Conservation (phyloP, 805 yeast species). For the Suhomyces xylopsoci region DNA sequence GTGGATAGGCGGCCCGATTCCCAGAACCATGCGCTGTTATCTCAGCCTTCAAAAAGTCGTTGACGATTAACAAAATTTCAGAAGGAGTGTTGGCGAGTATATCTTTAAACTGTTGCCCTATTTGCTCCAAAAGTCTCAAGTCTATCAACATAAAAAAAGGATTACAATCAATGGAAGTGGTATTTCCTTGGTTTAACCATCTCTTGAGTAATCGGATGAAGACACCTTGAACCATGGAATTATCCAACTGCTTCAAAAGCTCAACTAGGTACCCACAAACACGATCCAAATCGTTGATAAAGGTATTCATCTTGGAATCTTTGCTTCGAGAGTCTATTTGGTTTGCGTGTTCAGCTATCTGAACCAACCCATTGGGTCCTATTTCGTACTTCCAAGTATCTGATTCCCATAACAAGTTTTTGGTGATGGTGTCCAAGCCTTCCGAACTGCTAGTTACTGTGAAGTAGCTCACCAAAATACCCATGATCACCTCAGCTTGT, state of each 20-base stretch:
- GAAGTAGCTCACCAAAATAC: constrained; percentile 38
- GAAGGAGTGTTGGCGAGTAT: constrained; percentile 52
- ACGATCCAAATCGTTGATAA: constrained; percentile 27
- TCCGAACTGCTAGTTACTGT: constrained; percentile 15
- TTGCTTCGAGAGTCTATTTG: constrained; percentile 7
- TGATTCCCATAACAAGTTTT: constrained; percentile 30
- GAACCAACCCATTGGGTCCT: constrained; percentile 40
- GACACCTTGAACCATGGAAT: constrained; percentile 40
- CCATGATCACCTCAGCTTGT: constrained; percentile 32
- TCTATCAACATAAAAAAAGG: constrained; percentile 59
- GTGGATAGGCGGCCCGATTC: background rate
- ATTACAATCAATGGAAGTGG: constrained; percentile 28
- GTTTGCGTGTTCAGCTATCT: constrained; percentile 17
- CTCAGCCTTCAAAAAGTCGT: constrained; percentile 28
- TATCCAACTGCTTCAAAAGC: constrained; percentile 50
- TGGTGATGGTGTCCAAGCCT: constrained; percentile 30
- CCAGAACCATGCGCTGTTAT: constrained; percentile 17
- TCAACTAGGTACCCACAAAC: constrained; percentile 28
- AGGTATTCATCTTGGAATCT: constrained; percentile 26
- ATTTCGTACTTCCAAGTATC: constrained; percentile 41
- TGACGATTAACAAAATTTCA: constrained; percentile 48
- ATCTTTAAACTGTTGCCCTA: constrained; percentile 58
- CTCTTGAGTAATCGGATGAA: constrained; percentile 54
- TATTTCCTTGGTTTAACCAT: constrained; percentile 48
- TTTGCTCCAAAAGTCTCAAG: constrained; percentile 59